These are phyloP conservation scores for Hypholoma sublateritium DNA, from an alignment of 768 basidiomycete genomes.

Conservation along the genomic window DNA sequence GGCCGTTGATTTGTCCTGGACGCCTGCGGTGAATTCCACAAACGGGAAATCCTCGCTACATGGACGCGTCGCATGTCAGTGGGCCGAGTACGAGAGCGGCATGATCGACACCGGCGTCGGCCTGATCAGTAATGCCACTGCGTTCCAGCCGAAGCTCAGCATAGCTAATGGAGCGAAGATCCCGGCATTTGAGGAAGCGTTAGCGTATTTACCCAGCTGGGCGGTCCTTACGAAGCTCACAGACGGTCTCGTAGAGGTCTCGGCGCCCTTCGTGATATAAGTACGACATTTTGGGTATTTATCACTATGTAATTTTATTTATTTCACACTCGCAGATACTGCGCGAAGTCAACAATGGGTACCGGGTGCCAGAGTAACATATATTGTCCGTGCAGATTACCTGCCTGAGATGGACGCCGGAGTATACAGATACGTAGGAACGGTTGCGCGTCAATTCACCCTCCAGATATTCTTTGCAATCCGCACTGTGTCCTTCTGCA, in stretches of 20 bases:
- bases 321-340: background rate
- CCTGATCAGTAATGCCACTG: slow-evolving; percentile 1
- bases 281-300: background rate
- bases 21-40: slow-evolving; percentile 3
- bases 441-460: too few species aligned
- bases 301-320: background rate
- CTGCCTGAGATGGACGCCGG: too few species aligned
- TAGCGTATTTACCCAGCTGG: slow-evolving; percentile 68
- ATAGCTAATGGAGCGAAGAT: slow-evolving; percentile 38
- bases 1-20: slow-evolving; percentile 53
- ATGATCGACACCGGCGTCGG: slow-evolving; percentile 42
- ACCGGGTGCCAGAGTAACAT: background rate
- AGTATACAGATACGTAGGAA: too few species aligned
- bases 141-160: slow-evolving; percentile 15
- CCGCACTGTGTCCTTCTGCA: too few species aligned
- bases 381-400: too few species aligned
- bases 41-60: slow-evolving; percentile 9
- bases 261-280: slow-evolving; percentile 26
- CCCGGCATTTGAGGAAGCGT: slow-evolving; percentile 68
- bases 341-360: too few species aligned
- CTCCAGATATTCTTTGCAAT: too few species aligned
- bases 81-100: slow-evolving; percentile 67
- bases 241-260: slow-evolving; percentile 61
- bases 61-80: slow-evolving; percentile 61
- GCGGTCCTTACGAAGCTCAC: slow-evolving; percentile 55